A percentile compares a stretch with the other conserved stretches of the same genome.
These are phyloP conservation scores for Keqinozyma sinolaborantium DNA, from an alignment of 1,139 yeast genomes.

Conservation along the genomic window DNA sequence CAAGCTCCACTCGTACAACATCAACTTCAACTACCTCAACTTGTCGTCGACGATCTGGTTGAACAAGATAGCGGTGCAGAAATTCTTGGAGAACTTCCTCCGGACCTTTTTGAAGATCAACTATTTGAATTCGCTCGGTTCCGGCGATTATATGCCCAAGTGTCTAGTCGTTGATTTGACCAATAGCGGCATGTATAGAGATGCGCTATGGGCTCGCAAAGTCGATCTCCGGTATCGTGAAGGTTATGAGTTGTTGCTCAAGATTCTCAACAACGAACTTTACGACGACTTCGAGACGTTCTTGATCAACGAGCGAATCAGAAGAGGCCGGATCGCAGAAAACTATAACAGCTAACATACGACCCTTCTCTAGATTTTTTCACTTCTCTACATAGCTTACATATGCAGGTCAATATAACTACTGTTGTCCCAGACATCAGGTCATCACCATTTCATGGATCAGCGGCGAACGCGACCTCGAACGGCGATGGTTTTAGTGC, in stretches of 20 bases:
- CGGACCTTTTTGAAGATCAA: slow-evolving; percentile 6
- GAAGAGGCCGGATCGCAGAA: slow-evolving; percentile 46
- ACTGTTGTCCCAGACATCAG: slow-evolving; percentile 74
- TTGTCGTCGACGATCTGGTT: slow-evolving; percentile 54
- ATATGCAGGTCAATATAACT: not conserved
- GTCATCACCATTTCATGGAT: slow-evolving; percentile 78
- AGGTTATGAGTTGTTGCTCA: slow-evolving; percentile 29
- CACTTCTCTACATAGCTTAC: not conserved
- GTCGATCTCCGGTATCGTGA: slow-evolving; percentile 26
- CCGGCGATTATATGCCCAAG: slow-evolving; percentile 4
- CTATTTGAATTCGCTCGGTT: slow-evolving; percentile 1
- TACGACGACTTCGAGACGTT: slow-evolving; percentile 27
- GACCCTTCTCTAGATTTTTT: too few relatives aligned
- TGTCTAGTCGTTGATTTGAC: slow-evolving; percentile 42
- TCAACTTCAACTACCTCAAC: slow-evolving; percentile 23
- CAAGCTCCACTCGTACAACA: slow-evolving; percentile 17
- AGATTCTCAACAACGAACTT: slow-evolving; percentile 31
- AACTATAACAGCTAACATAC: slow-evolving; percentile 19
- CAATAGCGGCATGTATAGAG: slow-evolving; percentile 58
- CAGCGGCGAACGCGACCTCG: slow-evolving; percentile 71
- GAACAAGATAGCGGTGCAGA: slow-evolving; percentile 35
- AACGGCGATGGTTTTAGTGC: slow-evolving; percentile 85
- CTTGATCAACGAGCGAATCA: slow-evolving; percentile 27
- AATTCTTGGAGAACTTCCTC: slow-evolving; percentile 21
- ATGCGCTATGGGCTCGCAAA: slow-evolving; percentile 50